Percentiles rank a stretch among this genome's conserved stretches.
phyloP scores from a whole-genome alignment of 2,329 filamentous ascomycete genomes.

The Aspergillus amoenus region DNA sequence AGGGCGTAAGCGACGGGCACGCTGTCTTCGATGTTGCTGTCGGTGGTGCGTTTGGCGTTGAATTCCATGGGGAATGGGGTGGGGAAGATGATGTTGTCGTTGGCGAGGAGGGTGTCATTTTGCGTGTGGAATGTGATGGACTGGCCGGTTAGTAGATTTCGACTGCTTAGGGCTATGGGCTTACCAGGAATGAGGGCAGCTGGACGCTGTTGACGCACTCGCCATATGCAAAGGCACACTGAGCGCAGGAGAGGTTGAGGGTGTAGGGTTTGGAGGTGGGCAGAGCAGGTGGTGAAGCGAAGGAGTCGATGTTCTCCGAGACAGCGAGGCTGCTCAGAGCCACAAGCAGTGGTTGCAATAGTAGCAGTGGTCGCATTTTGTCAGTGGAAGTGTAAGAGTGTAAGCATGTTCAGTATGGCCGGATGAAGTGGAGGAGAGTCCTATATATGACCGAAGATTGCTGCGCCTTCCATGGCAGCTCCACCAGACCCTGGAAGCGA shows the following conservation, averaged over 20 bases:
- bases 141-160: conserved; percentile 12
- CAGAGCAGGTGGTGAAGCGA: neutral
- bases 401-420: too few relatives aligned
- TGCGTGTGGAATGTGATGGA: conserved; percentile 28
- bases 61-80: conserved; percentile 27
- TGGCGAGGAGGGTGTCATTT: conserved; percentile 29
- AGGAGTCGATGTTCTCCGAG: neutral
- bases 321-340: conserved; percentile 10
- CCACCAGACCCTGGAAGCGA: too few relatives aligned
- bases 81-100: conserved; percentile 30
- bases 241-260: conserved; percentile 16
- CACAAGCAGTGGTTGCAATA: too few relatives aligned
- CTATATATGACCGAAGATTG: too few relatives aligned
- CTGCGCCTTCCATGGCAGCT: too few relatives aligned
- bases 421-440: too few relatives aligned
- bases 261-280: conserved; percentile 7
- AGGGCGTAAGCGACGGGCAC: conserved; percentile 25
- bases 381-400: too few relatives aligned
- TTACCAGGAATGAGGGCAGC: conserved; percentile 15
- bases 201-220: conserved; percentile 14
- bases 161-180: too few relatives aligned
- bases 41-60: conserved; percentile 23
- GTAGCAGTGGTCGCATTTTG: too few relatives aligned
- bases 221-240: conserved; percentile 19
- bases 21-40: conserved; percentile 8